Evolutionary conservation across 169 alveolate genomes (phyloP).

Genomic region (Plasmodium adleri): DNA sequence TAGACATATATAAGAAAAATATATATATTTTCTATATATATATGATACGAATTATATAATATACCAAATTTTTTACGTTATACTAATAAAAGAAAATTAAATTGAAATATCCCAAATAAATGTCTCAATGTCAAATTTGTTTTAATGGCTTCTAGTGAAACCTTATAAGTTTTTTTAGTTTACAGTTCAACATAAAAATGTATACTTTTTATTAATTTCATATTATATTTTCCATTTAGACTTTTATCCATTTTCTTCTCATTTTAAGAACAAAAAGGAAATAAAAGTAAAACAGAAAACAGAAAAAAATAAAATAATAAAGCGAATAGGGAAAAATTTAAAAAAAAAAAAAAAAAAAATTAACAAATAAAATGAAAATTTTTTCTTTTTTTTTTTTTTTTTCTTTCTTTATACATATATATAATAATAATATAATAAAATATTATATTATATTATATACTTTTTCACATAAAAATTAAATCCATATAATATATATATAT

Average conservation of each 20-base stretch:
- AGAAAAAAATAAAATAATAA: slow-evolving; percentile 6
- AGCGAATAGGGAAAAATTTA: slow-evolving; percentile 25
- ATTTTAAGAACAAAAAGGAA: slow-evolving; percentile 18
- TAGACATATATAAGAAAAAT: no score
- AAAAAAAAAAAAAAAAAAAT: slow-evolving; percentile 7
- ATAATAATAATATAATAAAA: neutral
- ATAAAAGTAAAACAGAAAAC: slow-evolving; percentile 9
- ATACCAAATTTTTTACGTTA: no score
- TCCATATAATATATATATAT: slow-evolving; percentile 14
- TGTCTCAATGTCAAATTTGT: neutral
- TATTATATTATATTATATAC: neutral
- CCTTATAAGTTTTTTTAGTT: slow-evolving; percentile 53
- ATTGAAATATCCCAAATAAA: neutral
- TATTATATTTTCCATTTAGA: neutral
- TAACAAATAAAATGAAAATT: slow-evolving; percentile 12
- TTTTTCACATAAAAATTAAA: slow-evolving; percentile 20
- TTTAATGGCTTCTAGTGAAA: slow-evolving; percentile 77
- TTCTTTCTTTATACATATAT: slow-evolving; percentile 2
- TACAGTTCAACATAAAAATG: slow-evolving; percentile 38
- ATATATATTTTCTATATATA: no score
- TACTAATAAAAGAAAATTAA: neutral
- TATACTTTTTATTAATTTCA: slow-evolving; percentile 4
- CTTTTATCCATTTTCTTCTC: slow-evolving; percentile 11
- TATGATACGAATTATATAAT: no score
- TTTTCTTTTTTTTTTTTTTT: slow-evolving; percentile 11